Percentiles rank a stretch among this genome's conserved stretches.
phyloP scores from a whole-genome alignment of 805 yeast genomes.

The Lachancea nothofagi region DNA sequence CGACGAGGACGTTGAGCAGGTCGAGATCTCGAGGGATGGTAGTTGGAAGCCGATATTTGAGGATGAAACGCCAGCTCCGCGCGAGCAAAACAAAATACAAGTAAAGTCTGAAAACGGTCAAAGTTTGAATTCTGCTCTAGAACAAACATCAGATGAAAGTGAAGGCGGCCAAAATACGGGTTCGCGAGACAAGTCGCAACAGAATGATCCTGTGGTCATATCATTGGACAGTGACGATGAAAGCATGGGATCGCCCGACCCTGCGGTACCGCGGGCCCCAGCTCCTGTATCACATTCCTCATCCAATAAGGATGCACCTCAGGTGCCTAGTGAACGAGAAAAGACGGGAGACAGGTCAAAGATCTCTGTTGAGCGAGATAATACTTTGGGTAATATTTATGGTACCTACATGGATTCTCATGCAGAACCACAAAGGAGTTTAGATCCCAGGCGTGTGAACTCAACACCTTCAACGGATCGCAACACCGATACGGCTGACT shows the following conservation, averaged over 20 bases:
- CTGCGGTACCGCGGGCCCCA: background rate
- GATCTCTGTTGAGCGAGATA: background rate
- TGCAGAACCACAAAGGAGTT: constrained; percentile 8
- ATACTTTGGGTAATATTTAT: constrained; percentile 7
- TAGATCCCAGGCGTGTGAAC: constrained; percentile 19
- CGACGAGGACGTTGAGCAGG: constrained; percentile 51
- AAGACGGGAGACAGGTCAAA: background rate
- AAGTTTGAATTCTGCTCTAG: constrained; percentile 18
- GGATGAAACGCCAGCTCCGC: constrained; percentile 18
- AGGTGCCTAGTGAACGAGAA: background rate
- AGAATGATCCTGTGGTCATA: constrained; percentile 38
- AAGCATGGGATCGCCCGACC: constrained; percentile 25
- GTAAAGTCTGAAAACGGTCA: constrained; percentile 13
- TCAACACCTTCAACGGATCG: constrained; percentile 6
- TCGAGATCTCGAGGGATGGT: constrained; percentile 68
- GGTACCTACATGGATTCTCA: constrained; percentile 8
- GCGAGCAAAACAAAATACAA: constrained; percentile 9
- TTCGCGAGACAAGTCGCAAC: constrained; percentile 1
- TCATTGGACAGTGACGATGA: constrained; percentile 48
- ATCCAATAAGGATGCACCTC: background rate
- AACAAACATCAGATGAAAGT: constrained; percentile 5
- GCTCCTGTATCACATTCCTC: background rate
- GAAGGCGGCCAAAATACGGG: constrained; percentile 1
- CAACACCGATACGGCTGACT: background rate
- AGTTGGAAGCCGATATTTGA: constrained; percentile 49